Evolutionary conservation across 805 yeast species (phyloP).

Genomic region (Priceomyces medius): DNA sequence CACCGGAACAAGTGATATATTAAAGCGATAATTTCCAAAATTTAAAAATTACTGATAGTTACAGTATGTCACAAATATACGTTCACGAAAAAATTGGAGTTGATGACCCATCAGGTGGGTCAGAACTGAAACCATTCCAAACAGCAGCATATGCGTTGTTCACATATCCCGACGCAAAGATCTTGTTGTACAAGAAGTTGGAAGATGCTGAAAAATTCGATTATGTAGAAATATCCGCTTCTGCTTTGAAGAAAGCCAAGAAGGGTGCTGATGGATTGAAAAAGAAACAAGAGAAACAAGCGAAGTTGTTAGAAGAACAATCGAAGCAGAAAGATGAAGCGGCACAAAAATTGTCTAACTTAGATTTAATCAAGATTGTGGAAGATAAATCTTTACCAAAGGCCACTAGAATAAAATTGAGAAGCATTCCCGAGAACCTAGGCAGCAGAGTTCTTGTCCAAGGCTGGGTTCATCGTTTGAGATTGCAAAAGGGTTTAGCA

Average conservation of each 20-base stretch:
- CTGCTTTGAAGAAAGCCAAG: conserved; percentile 93
- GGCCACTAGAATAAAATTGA: conserved; percentile 68
- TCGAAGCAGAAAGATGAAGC: conserved; percentile 58
- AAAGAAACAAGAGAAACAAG: conserved; percentile 72
- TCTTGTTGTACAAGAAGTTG: conserved; percentile 58
- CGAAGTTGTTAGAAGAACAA: conserved; percentile 58
- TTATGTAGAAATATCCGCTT: conserved; percentile 77
- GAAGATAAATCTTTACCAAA: conserved; percentile 73
- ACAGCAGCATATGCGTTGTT: conserved; percentile 81
- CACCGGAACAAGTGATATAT: background rate
- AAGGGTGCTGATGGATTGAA: conserved; percentile 91
- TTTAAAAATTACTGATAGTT: background rate
- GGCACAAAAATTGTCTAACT: conserved; percentile 72
- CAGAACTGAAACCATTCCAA: conserved; percentile 69
- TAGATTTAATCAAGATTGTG: conserved; percentile 65
- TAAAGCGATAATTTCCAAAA: background rate
- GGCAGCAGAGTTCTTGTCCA: conserved; percentile 73
- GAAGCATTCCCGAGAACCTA: conserved; percentile 49
- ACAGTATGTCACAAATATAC: conserved; percentile 47
- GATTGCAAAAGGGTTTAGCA: conserved; percentile 88
- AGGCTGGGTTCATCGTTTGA: conserved; percentile 96
- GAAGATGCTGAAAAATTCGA: conserved; percentile 53
- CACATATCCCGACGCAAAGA: conserved; percentile 50
- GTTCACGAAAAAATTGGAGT: conserved; percentile 73
- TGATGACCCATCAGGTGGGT: conserved; percentile 61